phyloP scores from a whole-genome alignment of 129 eudicot genomes.

The Artemisia argyi region DNA sequence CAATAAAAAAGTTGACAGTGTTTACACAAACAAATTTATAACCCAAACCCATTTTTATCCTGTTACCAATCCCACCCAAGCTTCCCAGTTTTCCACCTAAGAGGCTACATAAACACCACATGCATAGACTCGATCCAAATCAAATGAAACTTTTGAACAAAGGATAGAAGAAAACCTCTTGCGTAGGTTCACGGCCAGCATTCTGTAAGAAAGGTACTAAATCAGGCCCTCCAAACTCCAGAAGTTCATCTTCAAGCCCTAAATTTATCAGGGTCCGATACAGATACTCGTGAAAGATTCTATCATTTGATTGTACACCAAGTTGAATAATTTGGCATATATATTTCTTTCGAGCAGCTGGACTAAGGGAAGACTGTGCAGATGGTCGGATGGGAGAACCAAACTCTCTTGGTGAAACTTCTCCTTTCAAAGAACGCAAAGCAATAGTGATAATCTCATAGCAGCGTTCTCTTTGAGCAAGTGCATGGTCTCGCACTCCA shows the following conservation, averaged over 20 bases:
- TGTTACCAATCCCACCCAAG: background rate
- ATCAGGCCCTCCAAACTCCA: slow-evolving; percentile 96
- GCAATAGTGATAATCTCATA: slow-evolving; percentile 80
- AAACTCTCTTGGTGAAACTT: slow-evolving; percentile 54
- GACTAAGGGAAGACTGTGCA: slow-evolving; percentile 70
- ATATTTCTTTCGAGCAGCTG: slow-evolving; percentile 72
- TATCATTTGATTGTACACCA: slow-evolving; percentile 94
- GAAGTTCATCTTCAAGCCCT: slow-evolving; percentile 89
- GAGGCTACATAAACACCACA: slow-evolving; percentile 6
- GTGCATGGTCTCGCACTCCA: slow-evolving; percentile 64
- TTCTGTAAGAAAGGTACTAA: slow-evolving; percentile 83
- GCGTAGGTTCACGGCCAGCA: slow-evolving; percentile 71
- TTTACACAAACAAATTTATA: background rate
- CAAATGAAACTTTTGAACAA: background rate
- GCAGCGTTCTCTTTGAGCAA: slow-evolving; percentile 87
- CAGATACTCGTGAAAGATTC: slow-evolving; percentile 81
- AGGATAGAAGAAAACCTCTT: slow-evolving; percentile 51
- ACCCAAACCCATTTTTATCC: background rate
- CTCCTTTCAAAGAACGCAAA: slow-evolving; percentile 81
- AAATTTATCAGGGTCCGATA: slow-evolving; percentile 72
- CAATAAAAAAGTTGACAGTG: background rate
- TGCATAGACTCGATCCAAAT: slow-evolving; percentile 7
- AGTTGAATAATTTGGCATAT: slow-evolving; percentile 95
- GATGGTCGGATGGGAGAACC: slow-evolving; percentile 81
- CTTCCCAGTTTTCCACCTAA: slow-evolving; percentile 1